Evolutionary conservation across 768 basidiomycete species (phyloP).

Genomic region (Lentinula sp.): DNA sequence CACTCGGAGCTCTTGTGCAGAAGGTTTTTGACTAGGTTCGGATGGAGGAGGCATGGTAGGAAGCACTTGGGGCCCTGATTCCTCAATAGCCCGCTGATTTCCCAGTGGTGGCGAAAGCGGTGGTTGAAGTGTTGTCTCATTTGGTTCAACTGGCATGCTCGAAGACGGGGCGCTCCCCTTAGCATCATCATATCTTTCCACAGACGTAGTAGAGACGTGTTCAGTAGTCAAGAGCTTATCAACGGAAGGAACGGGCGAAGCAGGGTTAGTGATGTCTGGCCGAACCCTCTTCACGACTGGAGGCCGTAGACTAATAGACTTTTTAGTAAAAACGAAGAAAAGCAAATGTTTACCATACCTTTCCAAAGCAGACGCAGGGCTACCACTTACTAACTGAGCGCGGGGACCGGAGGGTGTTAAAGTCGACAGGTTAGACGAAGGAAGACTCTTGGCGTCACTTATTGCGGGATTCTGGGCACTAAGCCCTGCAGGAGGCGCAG

Average conservation of each 20-base stretch:
- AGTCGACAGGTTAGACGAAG: slow-evolving; percentile 24
- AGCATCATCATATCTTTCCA: background rate
- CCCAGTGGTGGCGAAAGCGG: slow-evolving; percentile 21
- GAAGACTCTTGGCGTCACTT: slow-evolving; percentile 31
- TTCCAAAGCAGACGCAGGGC: slow-evolving; percentile 17
- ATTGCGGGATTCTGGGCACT: slow-evolving; percentile 22
- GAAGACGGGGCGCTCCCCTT: background rate
- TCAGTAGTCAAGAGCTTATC: background rate
- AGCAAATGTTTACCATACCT: background rate
- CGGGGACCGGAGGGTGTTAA: slow-evolving; percentile 53
- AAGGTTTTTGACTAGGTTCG: slow-evolving; percentile 71
- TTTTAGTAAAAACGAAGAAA: slow-evolving; percentile 1
- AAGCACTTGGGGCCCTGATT: slow-evolving; percentile 27
- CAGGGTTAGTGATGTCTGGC: slow-evolving; percentile 29
- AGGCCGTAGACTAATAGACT: slow-evolving; percentile 56
- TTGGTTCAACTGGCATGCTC: background rate
- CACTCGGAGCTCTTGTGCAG: slow-evolving; percentile 75
- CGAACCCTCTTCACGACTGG: slow-evolving; percentile 68
- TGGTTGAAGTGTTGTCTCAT: slow-evolving; percentile 14
- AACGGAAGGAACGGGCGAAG: slow-evolving; percentile 25
- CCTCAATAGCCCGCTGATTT: slow-evolving; percentile 25
- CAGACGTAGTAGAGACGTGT: background rate
- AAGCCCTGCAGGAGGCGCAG: slow-evolving; percentile 35
- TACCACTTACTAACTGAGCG: slow-evolving; percentile 36
- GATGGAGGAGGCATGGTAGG: slow-evolving; percentile 72